Evolutionary conservation across 768 basidiomycete genomes (phyloP), one percentile per base, ranked within the genome.

Genomic region (Lactifluus rugatus): DNA sequence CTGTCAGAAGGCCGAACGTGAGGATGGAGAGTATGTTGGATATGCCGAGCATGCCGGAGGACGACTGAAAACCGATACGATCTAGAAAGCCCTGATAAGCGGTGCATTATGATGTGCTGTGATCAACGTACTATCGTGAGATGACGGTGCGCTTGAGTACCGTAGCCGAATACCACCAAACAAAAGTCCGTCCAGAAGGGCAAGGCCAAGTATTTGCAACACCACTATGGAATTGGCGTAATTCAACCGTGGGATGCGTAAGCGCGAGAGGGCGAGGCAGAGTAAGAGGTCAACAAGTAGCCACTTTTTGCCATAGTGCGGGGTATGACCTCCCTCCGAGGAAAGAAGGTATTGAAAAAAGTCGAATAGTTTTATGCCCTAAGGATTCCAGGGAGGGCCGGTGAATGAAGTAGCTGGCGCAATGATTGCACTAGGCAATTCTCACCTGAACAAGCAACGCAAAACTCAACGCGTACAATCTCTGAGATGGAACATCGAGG

Each of bases 311-410:
- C 74, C 80, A 76, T 68, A 76, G 65, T 54, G 73, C 50, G 54
- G 71, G 57, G 70, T 74, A 14, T 31, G 19, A 13, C 52, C 72
- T 57, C 76, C 74, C 57, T 74, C 68, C 14, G 77, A 72, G 41
- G 78, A 70, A 58, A 85, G 68, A 54, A 80, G 68, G 48, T 73
- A 81, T 65, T 78, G 76, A 19, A 87, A 59, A 51, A 88, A 77
- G 68, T 93, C 89, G 57, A 88, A 70, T 2, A 82, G 54, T 75
- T 95, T 95, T 62, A 88, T 75, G 26, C 87, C 81, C 90, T 93
- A 53, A 7, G 17, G 19, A 31, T 36, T 19, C 26, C 28, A 46
- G 36, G 23, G 39, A 39, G 8, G 19, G 37, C 14, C 31, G 32
- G 14, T 50, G n/a, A 51, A 45, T 49, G 14, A 11, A 21, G 32